Conservation (phyloP, 371 early-diverging fungal species). For the Lichtheimia corymbifera region DNA sequence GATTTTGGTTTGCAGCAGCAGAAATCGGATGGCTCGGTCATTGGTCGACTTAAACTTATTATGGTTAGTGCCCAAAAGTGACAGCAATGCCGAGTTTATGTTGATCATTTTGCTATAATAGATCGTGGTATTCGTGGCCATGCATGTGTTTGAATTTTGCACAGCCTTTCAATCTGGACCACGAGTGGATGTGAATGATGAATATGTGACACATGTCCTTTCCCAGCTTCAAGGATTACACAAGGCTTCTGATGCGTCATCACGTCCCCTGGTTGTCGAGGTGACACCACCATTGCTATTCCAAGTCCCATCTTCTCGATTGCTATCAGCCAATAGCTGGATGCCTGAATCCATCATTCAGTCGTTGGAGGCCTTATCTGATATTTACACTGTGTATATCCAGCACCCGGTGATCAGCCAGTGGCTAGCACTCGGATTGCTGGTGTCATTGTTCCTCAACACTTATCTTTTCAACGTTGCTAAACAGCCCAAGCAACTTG, state of each 20-base stretch:
- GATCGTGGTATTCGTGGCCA: slow-evolving; percentile 72
- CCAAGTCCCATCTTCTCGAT: slow-evolving; percentile 37
- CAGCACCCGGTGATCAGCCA: slow-evolving; percentile 63
- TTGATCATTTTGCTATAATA: slow-evolving; percentile 20
- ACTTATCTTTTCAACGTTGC: slow-evolving; percentile 60
- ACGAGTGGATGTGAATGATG: slow-evolving; percentile 43
- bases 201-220: slow-evolving; percentile 43
- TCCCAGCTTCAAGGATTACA: slow-evolving; percentile 49
- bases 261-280: slow-evolving; percentile 59
- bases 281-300: slow-evolving; percentile 64
- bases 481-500: slow-evolving; percentile 33
- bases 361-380: slow-evolving; percentile 42
- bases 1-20: slow-evolving; percentile 3
- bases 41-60: slow-evolving; percentile 57
- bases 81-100: neutral
- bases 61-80: slow-evolving; percentile 8
- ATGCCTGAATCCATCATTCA: slow-evolving; percentile 34
- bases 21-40: slow-evolving; percentile 50
- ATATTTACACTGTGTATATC: slow-evolving; percentile 50
- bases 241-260: slow-evolving; percentile 30
- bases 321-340: neutral
- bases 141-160: slow-evolving; percentile 75
- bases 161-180: slow-evolving; percentile 57
- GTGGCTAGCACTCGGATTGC: slow-evolving; percentile 50
- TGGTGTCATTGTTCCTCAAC: slow-evolving; percentile 58